These are phyloP conservation scores for Apiotrichum montevideense DNA, from an alignment of 1,284 basidiomycete genomes.

Conservation along the genomic window DNA sequence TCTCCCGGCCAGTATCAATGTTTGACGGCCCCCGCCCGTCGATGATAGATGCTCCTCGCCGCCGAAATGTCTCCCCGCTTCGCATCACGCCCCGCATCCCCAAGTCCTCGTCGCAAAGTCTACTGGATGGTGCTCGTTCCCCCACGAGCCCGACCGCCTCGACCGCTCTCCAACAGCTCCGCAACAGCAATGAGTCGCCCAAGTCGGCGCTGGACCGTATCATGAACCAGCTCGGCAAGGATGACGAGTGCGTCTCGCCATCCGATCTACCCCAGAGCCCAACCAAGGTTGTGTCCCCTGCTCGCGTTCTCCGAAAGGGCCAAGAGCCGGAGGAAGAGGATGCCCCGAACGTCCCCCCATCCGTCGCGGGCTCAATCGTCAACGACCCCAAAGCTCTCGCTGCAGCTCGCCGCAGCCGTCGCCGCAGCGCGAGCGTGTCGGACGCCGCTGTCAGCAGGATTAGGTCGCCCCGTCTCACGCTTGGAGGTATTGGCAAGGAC, in stretches of 20 bases:
- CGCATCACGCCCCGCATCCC: not conserved
- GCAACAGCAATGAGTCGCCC: conserved; percentile 21
- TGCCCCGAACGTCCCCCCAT: not conserved
- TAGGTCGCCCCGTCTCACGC: conserved; percentile 31
- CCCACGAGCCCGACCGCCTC: conserved; percentile 1
- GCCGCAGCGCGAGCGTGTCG: conserved; percentile 40
- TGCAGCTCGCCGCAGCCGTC: conserved; percentile 23
- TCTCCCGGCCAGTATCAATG: conserved; percentile 8
- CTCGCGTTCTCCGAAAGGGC: conserved; percentile 9
- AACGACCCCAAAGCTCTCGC: conserved; percentile 1
- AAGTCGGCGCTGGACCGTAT: conserved; percentile 41
- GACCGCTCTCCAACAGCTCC: conserved; percentile 4
- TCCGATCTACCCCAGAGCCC: conserved; percentile 1
- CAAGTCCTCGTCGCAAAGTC: not conserved
- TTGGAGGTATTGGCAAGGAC: conserved; percentile 37
- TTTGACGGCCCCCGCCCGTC: conserved; percentile 17
- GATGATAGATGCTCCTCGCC: conserved; percentile 1
- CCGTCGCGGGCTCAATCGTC: conserved; percentile 10
- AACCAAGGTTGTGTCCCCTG: conserved; percentile 8
- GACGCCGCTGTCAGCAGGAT: conserved; percentile 25
- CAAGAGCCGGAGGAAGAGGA: not conserved
- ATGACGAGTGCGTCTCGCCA: not conserved
- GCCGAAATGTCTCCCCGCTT: conserved; percentile 1
- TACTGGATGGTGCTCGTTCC: not conserved
- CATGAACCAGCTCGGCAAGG: conserved; percentile 13